Evolutionary conservation across 2,329 filamentous ascomycete species (phyloP).

Genomic region (Alternaria alternata): DNA sequence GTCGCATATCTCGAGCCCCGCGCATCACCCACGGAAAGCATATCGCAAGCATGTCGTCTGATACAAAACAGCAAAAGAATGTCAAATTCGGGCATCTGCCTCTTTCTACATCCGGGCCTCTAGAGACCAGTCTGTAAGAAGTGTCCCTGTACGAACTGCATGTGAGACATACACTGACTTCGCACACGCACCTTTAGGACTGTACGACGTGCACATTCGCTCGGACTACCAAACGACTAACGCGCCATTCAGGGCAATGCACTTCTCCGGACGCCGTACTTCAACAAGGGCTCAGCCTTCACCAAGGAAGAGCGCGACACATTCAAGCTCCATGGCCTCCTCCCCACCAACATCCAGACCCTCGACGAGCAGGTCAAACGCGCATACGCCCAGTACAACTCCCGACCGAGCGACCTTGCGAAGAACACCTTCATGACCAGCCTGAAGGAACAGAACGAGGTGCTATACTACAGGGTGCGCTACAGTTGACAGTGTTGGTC

Average conservation of each 20-base stretch:
- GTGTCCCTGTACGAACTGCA: too few relatives aligned
- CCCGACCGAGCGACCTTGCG: constrained; percentile 69
- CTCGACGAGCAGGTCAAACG: constrained; percentile 78
- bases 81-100: constrained; percentile 50
- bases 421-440: constrained; percentile 91
- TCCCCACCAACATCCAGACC: constrained; percentile 76
- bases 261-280: constrained; percentile 70
- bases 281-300: constrained; percentile 88
- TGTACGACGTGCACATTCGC: constrained; percentile 23
- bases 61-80: constrained; percentile 34
- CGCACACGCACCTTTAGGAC: constrained; percentile 21
- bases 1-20: neutral
- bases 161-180: too few relatives aligned
- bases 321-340: constrained; percentile 76
- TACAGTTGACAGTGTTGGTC: too few relatives aligned
- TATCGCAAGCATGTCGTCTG: constrained; percentile 20
- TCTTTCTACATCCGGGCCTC: constrained; percentile 53
- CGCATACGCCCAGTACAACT: constrained; percentile 81
- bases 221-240: neutral
- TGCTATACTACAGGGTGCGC: constrained; percentile 77
- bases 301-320: constrained; percentile 70
- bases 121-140: constrained; percentile 44
- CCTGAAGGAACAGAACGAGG: constrained; percentile 84
- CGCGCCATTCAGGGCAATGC: constrained; percentile 48
- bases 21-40: neutral